Percentiles rank a stretch among this genome's conserved stretches.
Evolutionary conservation across 371 early-diverging fungal species (phyloP).

Genomic region (Mortierella sp.): DNA sequence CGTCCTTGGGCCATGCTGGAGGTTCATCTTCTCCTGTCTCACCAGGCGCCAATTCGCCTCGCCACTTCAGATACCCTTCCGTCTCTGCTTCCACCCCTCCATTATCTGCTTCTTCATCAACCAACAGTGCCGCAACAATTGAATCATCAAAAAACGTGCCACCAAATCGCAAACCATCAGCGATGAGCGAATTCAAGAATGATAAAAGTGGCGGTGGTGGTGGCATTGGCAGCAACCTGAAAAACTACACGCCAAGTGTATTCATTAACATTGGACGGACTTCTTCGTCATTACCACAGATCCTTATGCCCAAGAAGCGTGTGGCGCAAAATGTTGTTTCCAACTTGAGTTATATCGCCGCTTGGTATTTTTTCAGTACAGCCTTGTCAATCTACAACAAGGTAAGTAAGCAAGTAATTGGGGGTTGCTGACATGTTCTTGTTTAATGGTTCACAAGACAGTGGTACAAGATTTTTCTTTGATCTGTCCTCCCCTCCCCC

Average conservation of each 20-base stretch:
- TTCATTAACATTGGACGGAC: conserved; percentile 45
- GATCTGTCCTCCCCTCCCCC: background rate
- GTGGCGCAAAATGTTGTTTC: conserved; percentile 37
- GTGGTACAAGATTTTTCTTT: background rate
- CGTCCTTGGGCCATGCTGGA: conserved; percentile 18
- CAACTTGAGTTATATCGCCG: conserved; percentile 61
- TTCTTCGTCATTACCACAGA: conserved; percentile 45
- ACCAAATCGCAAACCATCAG: conserved; percentile 25
- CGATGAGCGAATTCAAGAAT: conserved; percentile 11
- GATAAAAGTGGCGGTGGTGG: background rate
- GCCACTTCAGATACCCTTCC: conserved; percentile 33
- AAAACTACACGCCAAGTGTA: conserved; percentile 31
- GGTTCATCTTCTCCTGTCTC: conserved; percentile 19
- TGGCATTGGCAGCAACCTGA: conserved; percentile 9
- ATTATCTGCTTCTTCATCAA: background rate
- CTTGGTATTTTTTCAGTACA: conserved; percentile 79
- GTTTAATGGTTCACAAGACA: background rate
- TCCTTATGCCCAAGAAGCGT: conserved; percentile 50
- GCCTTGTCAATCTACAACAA: conserved; percentile 89
- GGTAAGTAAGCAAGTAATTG: conserved; percentile 49
- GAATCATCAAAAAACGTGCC: conserved; percentile 10
- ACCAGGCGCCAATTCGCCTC: background rate
- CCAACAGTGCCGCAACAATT: conserved; percentile 1
- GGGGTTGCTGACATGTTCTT: background rate
- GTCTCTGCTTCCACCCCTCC: conserved; percentile 7